These are phyloP conservation scores for Backusella sp. DNA, from an alignment of 192 early-diverging fungal genomes.

Conservation along the genomic window DNA sequence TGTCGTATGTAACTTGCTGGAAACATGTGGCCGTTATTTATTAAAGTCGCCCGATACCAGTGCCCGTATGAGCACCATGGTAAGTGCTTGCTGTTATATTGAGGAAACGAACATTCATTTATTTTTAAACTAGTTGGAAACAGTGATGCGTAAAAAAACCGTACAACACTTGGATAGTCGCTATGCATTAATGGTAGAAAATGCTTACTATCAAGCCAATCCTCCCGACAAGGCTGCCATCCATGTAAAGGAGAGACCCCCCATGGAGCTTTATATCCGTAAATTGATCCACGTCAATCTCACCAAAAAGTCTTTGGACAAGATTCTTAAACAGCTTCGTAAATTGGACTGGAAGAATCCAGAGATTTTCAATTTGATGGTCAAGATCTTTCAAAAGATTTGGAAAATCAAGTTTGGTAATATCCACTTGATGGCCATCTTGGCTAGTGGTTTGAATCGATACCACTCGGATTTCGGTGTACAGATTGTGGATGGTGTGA, in stretches of 20 bases:
- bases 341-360: slow-evolving; percentile 86
- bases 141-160: slow-evolving; percentile 88
- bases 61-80: slow-evolving; percentile 65
- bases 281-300: slow-evolving; percentile 88
- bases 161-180: slow-evolving; percentile 84
- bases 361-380: slow-evolving; percentile 54
- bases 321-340: slow-evolving; percentile 67
- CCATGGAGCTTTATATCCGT: slow-evolving; percentile 85
- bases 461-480: slow-evolving; percentile 89
- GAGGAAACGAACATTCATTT: background rate
- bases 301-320: slow-evolving; percentile 65
- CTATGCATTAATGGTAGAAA: slow-evolving; percentile 87
- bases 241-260: slow-evolving; percentile 69
- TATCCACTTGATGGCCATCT: slow-evolving; percentile 78
- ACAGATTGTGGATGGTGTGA: slow-evolving; percentile 76
- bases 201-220: slow-evolving; percentile 88
- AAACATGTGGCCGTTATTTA: slow-evolving; percentile 88
- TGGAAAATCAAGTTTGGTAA: slow-evolving; percentile 95
- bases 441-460: slow-evolving; percentile 72
- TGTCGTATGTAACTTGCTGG: slow-evolving; percentile 79
- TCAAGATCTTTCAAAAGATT: slow-evolving; percentile 82
- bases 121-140: slow-evolving; percentile 63
- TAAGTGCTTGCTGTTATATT: slow-evolving; percentile 24
- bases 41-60: slow-evolving; percentile 75
- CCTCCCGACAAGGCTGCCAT: slow-evolving; percentile 70